Conservation (phyloP, 306 rosid species). For the Carpinus viminea region DNA sequence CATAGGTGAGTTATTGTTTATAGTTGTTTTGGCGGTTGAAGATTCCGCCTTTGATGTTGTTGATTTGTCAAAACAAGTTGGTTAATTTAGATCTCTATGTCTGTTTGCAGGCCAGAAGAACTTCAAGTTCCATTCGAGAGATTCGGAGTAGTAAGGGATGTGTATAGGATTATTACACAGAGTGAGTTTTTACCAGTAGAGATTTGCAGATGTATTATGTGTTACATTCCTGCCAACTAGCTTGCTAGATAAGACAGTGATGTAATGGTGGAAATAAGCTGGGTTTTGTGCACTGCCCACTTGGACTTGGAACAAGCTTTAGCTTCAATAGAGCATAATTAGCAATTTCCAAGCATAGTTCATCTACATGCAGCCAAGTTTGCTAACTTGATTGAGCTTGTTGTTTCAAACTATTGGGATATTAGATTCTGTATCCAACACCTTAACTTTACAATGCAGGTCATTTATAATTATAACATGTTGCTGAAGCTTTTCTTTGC, state of each 20-base stretch:
- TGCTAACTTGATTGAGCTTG: background rate
- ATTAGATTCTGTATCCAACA: background rate
- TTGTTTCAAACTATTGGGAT: background rate
- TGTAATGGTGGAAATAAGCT: background rate
- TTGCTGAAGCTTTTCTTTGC: background rate
- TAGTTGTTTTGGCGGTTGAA: background rate
- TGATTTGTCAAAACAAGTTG: background rate
- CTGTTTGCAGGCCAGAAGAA: constrained; percentile 68
- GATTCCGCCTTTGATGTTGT: background rate
- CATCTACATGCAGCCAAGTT: background rate
- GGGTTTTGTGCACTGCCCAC: background rate
- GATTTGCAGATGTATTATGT: background rate
- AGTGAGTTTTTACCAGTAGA: constrained; percentile 49
- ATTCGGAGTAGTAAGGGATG: constrained; percentile 90
- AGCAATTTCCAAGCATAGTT: background rate
- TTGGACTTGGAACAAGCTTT: background rate
- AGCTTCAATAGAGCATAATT: background rate
- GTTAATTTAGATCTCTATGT: background rate
- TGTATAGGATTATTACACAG: constrained; percentile 92
- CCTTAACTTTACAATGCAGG: background rate
- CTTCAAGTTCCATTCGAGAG: constrained; percentile 86
- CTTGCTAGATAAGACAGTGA: background rate
- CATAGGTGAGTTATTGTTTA: background rate
- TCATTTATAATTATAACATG: background rate
- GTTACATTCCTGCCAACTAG: background rate